A percentile compares a stretch with the other conserved stretches of the same genome.
phyloP scores from a whole-genome alignment of 2,329 filamentous ascomycete genomes.

The Penicillium griseofulvum region DNA sequence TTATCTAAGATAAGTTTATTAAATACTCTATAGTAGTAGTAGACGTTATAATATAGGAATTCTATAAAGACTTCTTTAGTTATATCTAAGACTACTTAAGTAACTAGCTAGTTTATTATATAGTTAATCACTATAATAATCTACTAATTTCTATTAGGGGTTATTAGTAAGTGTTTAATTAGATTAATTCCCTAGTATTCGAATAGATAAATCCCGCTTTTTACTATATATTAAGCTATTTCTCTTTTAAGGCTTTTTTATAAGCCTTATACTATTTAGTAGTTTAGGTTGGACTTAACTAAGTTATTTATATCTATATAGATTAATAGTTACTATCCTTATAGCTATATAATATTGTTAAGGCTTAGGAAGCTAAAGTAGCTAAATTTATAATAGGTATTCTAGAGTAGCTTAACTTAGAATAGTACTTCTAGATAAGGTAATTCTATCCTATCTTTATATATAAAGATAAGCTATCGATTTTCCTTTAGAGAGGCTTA shows the following conservation, averaged over 20 bases:
- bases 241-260: neutral
- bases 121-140: conserved; percentile 2
- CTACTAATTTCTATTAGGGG: neutral
- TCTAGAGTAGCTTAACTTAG: neutral
- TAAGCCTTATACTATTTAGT: neutral
- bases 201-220: neutral
- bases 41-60: too few species aligned
- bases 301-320: neutral
- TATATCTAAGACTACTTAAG: too few species aligned
- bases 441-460: too few species aligned
- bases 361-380: neutral
- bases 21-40: too few species aligned
- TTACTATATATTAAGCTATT: neutral
- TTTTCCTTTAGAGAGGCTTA: too few species aligned
- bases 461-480: too few species aligned
- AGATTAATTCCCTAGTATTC: neutral
- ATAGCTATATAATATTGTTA: neutral
- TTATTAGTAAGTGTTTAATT: neutral
- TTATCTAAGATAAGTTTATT: too few species aligned
- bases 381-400: neutral
- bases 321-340: neutral
- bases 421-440: neutral
- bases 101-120: neutral
- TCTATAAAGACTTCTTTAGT: too few species aligned
- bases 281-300: neutral